A percentile compares a stretch with the other conserved stretches of the same genome.
phyloP scores from a whole-genome alignment of 495 filamentous ascomycete genomes.

The Thermochaetoides thermophila region DNA sequence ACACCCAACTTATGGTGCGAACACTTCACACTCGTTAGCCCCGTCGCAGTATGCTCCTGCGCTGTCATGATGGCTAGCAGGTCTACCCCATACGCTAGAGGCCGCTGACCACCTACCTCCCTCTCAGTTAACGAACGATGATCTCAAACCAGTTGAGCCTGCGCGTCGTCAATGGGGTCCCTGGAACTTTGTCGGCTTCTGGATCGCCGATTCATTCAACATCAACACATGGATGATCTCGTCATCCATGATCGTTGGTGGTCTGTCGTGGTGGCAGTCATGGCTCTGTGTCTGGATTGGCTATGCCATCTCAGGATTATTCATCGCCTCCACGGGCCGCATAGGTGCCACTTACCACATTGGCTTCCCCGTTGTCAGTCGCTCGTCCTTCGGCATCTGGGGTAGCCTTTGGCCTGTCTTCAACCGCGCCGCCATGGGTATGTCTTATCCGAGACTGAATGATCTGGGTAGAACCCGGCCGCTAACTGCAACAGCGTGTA shows the following conservation, averaged over 20 bases:
- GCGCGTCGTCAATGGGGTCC: slow-evolving; percentile 74
- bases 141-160: slow-evolving; percentile 82
- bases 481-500: slow-evolving; percentile 32
- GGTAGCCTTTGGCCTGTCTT: slow-evolving; percentile 83
- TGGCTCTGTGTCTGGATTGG: slow-evolving; percentile 86
- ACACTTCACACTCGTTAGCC: slow-evolving; percentile 1
- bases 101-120: slow-evolving; percentile 2
- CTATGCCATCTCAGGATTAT: slow-evolving; percentile 59
- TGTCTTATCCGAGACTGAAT: slow-evolving; percentile 2
- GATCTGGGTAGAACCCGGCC: neutral
- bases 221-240: slow-evolving; percentile 99
- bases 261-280: slow-evolving; percentile 89
- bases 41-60: neutral
- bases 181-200: slow-evolving; percentile 83
- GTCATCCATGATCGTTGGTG: slow-evolving; percentile 55
- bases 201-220: slow-evolving; percentile 90
- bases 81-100: neutral
- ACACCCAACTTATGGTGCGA: slow-evolving; percentile 61
- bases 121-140: slow-evolving; percentile 66
- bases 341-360: slow-evolving; percentile 87
- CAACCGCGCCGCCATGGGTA: slow-evolving; percentile 71
- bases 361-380: slow-evolving; percentile 64
- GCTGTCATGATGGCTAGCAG: neutral
- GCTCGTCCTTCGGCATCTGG: slow-evolving; percentile 76
- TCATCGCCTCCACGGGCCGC: slow-evolving; percentile 65